A percentile compares a stretch with the other conserved stretches of the same genome.
These are phyloP conservation scores for Yarrowia porcina DNA, from an alignment of 805 yeast genomes.

Conservation along the genomic window DNA sequence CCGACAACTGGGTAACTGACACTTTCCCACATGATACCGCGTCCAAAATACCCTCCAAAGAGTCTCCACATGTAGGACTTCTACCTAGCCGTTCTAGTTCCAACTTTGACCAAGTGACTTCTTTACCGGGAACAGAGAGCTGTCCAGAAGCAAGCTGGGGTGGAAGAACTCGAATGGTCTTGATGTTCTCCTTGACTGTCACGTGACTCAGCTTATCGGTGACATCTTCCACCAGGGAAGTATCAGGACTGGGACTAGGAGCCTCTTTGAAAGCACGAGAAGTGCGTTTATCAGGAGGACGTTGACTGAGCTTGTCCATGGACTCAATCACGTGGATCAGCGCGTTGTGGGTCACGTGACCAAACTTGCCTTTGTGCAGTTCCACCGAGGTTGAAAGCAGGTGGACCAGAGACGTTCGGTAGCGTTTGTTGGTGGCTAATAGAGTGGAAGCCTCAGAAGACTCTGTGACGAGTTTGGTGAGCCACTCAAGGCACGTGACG, in stretches of 20 bases:
- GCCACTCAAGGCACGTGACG: conserved; percentile 4
- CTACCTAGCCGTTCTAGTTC: background rate
- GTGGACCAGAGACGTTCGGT: conserved; percentile 6
- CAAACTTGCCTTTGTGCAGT: background rate
- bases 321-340: conserved; percentile 8
- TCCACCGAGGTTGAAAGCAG: background rate
- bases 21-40: background rate
- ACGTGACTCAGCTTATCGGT: conserved; percentile 3
- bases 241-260: background rate
- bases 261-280: conserved; percentile 5
- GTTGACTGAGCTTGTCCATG: conserved; percentile 8
- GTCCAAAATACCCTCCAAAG: background rate
- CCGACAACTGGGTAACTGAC: background rate
- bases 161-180: background rate
- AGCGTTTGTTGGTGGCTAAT: conserved; percentile 5
- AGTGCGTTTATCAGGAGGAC: background rate
- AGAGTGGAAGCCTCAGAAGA: background rate
- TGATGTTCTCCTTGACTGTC: background rate
- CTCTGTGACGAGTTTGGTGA: background rate
- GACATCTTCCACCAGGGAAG: background rate
- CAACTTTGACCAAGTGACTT: conserved; percentile 8
- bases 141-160: background rate
- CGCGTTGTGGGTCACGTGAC: background rate
- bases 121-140: background rate
- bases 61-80: background rate